These are phyloP conservation scores for Eimeria maxima DNA, from an alignment of 169 alveolate genomes.

Conservation along the genomic window DNA sequence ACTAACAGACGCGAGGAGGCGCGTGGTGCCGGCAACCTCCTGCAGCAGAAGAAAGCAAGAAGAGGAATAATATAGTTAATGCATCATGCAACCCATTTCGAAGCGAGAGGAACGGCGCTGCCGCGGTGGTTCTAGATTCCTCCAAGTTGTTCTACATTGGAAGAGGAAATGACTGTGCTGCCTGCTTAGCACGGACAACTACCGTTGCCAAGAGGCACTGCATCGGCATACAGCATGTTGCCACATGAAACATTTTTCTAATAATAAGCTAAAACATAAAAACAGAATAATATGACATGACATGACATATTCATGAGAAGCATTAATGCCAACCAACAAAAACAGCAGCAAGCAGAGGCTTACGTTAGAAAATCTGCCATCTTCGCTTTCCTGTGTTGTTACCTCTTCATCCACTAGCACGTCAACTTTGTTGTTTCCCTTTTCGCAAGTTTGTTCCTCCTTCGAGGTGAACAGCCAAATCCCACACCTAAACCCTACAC, in stretches of 20 bases:
- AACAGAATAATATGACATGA: too few species aligned
- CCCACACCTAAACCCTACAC: not conserved
- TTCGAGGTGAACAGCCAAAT: not conserved
- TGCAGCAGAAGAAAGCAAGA: not conserved
- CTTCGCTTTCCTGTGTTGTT: not conserved
- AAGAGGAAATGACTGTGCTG: too few species aligned
- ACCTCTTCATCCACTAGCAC: not conserved
- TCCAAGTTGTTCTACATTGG: too few species aligned
- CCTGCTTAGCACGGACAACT: too few species aligned
- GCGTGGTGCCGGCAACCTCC: conserved; percentile 76
- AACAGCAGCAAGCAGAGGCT: not conserved
- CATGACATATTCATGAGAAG: too few species aligned
- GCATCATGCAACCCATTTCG: too few species aligned
- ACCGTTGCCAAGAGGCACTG: not conserved
- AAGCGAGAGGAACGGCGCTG: too few species aligned
- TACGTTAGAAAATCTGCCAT: not conserved
- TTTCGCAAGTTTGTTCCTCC: not conserved
- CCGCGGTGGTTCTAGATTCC: too few species aligned
- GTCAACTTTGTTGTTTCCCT: not conserved
- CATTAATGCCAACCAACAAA: not conserved
- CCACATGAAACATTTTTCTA: not conserved
- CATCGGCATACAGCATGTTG: too few species aligned
- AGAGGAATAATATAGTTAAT: too few species aligned
- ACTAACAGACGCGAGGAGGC: conserved; percentile 2
- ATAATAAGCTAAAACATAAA: too few species aligned